phyloP scores from a whole-genome alignment of 352 stramenopile genomes.

The Globisporangium parvum region DNA sequence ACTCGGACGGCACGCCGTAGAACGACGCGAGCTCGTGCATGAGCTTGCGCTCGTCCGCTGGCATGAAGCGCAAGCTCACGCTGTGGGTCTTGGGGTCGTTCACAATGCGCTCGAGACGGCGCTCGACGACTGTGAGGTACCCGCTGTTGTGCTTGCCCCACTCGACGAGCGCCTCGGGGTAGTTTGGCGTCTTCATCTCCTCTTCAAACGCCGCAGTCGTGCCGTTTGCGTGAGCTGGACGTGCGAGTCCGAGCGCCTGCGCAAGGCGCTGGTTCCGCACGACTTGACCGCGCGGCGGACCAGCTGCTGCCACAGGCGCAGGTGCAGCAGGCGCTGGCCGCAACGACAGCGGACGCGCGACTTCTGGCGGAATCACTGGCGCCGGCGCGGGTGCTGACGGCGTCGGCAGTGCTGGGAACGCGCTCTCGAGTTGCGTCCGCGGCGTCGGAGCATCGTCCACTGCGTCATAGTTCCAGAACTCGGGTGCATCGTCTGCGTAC shows the following conservation, averaged over 20 bases:
- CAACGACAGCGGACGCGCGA: slow-evolving; percentile 23
- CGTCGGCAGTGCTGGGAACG: slow-evolving; percentile 59
- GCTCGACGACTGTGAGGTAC: slow-evolving; percentile 68
- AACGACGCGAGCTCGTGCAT: slow-evolving; percentile 71
- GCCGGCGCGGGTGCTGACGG: slow-evolving; percentile 29
- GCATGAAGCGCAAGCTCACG: slow-evolving; percentile 71
- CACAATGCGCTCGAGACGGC: slow-evolving; percentile 66
- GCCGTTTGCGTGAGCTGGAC: slow-evolving; percentile 28
- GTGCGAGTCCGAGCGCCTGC: slow-evolving; percentile 48
- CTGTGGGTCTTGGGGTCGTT: slow-evolving; percentile 63
- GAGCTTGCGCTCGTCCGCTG: slow-evolving; percentile 49
- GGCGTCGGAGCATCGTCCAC: slow-evolving; percentile 20
- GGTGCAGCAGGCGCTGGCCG: slow-evolving; percentile 14
- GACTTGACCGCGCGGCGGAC: slow-evolving; percentile 41
- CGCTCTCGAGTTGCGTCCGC: slow-evolving; percentile 33
- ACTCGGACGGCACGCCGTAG: slow-evolving; percentile 67
- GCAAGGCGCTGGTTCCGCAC: slow-evolving; percentile 65
- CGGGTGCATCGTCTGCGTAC: slow-evolving; percentile 33
- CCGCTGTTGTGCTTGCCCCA: slow-evolving; percentile 71
- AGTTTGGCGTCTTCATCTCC: slow-evolving; percentile 69
- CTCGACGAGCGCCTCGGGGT: slow-evolving; percentile 49
- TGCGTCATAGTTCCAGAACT: slow-evolving; percentile 56
- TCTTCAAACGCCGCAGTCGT: slow-evolving; percentile 55
- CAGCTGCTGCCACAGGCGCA: slow-evolving; percentile 17
- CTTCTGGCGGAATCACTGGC: slow-evolving; percentile 35